Base-by-base conservation (phyloP, 257 asterid genomes). In the Oldenlandia corymbosa region DNA sequence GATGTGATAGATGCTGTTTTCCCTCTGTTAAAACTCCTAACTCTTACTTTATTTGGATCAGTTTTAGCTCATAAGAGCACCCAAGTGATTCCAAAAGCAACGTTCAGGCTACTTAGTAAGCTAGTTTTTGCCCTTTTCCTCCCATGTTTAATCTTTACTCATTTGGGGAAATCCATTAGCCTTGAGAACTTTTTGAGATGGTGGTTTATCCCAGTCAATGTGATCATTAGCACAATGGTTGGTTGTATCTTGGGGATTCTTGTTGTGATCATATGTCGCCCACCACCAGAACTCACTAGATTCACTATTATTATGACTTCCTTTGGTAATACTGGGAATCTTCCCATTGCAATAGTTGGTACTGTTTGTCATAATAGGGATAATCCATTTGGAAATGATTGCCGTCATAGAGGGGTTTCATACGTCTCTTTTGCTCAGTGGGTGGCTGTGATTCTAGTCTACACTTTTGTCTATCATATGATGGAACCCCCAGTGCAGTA, bases 201-300 rank as follows among this genome's bases (percentile, higher is more conserved):
- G 84, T 79, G 84, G 81, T 76, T 76, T 55, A 79, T 76, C 41
- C 84, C 81, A 1, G 69, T 76, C 21, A 76, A 76, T 67, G 81
- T 79, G 45, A 47, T 76, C n/a, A 18, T 79, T 32, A 79, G 81
- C 60, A 79, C 75, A 7, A 27, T 62, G 18, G 53, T 73, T 10
- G 81, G 84, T 68, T 68, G 71, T 27, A 11, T 73, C 2, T 64
- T 76, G 64, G 81, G 84, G 59, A 20, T 73, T 24, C 59, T 79
- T 28, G 81, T 76, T 21, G 79, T 76, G 28, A 12, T 62, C 60
- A 60, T 71, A 51, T 75, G 80, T 51, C 74, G 66, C 59, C 80
- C 80, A 1, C 80, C 80, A 63, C 69, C 75, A 14, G 75, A 79
- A 49, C 77, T 57, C 30, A 58, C 65, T 60, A 69, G 81, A 41